A percentile compares a stretch with the other conserved stretches of the same genome.
Conservation (phyloP, 83 land plant genomes). For the Larix sibirica region DNA sequence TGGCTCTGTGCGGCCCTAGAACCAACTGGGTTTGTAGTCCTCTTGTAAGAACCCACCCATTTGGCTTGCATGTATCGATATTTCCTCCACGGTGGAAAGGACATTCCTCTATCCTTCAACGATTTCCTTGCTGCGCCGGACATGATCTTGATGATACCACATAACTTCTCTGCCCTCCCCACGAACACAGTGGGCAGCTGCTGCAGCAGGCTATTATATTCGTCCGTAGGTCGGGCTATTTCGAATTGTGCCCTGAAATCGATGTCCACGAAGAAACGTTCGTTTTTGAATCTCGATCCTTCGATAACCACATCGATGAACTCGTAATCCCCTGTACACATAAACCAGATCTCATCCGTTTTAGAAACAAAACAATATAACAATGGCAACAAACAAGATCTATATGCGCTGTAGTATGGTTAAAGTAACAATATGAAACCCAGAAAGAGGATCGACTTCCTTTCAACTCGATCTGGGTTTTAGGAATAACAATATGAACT, state of each 20-base stretch:
- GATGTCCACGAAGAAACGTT: conserved; percentile 48
- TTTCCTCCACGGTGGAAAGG: conserved; percentile 72
- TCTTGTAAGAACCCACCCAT: conserved; percentile 56
- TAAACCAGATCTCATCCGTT: no score
- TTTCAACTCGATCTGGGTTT: no score
- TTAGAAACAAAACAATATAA: no score
- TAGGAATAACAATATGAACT: no score
- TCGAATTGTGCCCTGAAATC: conserved; percentile 60
- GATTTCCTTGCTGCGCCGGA: conserved; percentile 50
- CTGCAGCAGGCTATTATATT: conserved; percentile 39
- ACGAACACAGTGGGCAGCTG: conserved; percentile 50
- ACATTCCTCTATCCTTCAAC: conserved; percentile 51
- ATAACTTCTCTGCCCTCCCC: conserved; percentile 41
- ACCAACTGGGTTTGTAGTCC: conserved; percentile 26
- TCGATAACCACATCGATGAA: conserved; percentile 58
- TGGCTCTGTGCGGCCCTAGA: no score
- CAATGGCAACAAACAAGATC: no score
- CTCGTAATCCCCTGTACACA: conserved; percentile 28
- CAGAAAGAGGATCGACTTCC: no score
- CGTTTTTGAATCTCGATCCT: no score
- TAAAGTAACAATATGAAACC: no score
- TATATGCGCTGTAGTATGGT: no score
- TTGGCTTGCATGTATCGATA: conserved; percentile 60
- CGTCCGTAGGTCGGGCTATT: conserved; percentile 53
- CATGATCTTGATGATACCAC: conserved; percentile 49